Evolutionary conservation across 129 eudicot genomes (phyloP).

Genomic region (Silybum marianum): DNA sequence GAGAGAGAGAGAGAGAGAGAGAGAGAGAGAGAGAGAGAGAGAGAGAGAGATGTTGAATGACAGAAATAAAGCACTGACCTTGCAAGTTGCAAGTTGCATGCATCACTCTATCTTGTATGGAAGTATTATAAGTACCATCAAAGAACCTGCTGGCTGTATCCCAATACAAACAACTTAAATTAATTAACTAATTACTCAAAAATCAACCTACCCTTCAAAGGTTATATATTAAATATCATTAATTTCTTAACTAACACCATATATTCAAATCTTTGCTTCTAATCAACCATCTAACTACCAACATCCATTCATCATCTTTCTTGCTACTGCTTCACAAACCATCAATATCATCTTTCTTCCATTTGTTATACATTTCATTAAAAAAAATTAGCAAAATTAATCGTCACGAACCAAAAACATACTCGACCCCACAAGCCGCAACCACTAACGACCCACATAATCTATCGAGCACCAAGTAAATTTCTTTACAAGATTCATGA

Average conservation of each 20-base stretch:
- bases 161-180: neutral
- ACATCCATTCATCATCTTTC: neutral
- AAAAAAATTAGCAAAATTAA: no score
- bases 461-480: conserved; percentile 48
- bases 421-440: conserved; percentile 18
- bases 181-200: no score
- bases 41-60: conserved; percentile 1
- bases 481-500: conserved; percentile 62
- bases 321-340: no score
- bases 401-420: conserved; percentile 27
- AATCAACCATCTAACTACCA: neutral
- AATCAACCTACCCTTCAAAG: neutral
- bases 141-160: conserved; percentile 9
- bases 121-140: conserved; percentile 12
- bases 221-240: no score
- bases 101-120: conserved; percentile 10
- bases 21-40: neutral
- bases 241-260: neutral
- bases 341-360: no score
- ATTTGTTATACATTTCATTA: no score
- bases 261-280: neutral
- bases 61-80: conserved; percentile 1
- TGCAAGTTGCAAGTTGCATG: conserved; percentile 34
- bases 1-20: neutral
- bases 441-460: conserved; percentile 49